These are phyloP conservation scores for Pluteus cervinus DNA, from an alignment of 768 basidiomycete species.

Conservation along the genomic window DNA sequence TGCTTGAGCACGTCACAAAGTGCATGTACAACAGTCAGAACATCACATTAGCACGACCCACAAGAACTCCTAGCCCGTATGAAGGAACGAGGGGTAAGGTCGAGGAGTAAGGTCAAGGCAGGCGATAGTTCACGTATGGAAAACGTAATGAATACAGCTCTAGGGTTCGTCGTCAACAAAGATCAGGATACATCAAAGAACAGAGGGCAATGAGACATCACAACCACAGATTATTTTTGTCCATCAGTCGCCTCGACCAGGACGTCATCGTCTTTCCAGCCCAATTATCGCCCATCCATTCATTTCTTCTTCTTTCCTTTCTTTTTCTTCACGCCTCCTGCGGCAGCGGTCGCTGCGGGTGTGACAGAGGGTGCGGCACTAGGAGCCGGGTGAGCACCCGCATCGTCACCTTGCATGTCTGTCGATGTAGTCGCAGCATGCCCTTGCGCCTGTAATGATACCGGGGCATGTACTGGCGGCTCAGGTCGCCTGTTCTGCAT, in stretches of 20 bases:
- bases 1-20: too few species aligned
- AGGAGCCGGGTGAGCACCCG: constrained; percentile 20
- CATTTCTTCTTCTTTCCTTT: constrained; percentile 78
- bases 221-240: too few species aligned
- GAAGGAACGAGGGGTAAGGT: too few species aligned
- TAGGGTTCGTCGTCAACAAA: too few species aligned
- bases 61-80: too few species aligned
- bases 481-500: constrained; percentile 64
- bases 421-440: too few species aligned
- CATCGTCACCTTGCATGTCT: constrained; percentile 14
- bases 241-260: too few species aligned
- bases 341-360: constrained; percentile 27
- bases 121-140: too few species aligned
- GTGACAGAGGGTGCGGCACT: constrained; percentile 26
- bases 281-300: constrained; percentile 4
- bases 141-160: too few species aligned
- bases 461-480: constrained; percentile 18
- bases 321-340: constrained; percentile 76
- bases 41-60: too few species aligned
- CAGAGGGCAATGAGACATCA: not conserved
- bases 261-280: not conserved
- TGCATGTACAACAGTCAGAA: too few species aligned
- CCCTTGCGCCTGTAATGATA: constrained; percentile 12
- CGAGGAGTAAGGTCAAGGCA: too few species aligned
- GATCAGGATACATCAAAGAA: not conserved